Conservation (phyloP, 768 basidiomycete species). For the Clavulina sp. region DNA sequence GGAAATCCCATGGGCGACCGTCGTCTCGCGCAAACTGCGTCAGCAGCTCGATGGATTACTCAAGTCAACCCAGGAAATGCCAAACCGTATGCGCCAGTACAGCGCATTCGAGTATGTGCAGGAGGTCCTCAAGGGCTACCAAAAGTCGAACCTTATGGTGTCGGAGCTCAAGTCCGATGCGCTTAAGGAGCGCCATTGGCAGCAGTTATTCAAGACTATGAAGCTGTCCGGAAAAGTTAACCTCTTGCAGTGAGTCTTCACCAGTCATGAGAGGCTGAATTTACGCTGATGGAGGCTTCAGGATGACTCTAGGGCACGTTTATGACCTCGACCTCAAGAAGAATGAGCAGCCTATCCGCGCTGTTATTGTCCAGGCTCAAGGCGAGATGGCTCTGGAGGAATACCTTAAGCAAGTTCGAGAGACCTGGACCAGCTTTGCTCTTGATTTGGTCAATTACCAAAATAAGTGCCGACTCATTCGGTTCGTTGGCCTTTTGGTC, state of each 20-base stretch:
- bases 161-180: slow-evolving; percentile 94
- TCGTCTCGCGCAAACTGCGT: slow-evolving; percentile 87
- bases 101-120: slow-evolving; percentile 98
- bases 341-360: slow-evolving; percentile 82
- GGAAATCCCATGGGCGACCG: slow-evolving; percentile 78
- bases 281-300: slow-evolving; percentile 16
- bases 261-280: not conserved
- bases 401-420: slow-evolving; percentile 50
- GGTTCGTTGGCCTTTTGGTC: too few species aligned
- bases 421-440: slow-evolving; percentile 90
- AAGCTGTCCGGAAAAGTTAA: slow-evolving; percentile 57
- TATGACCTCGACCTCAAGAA: slow-evolving; percentile 92
- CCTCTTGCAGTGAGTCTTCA: slow-evolving; percentile 42
- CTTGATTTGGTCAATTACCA: slow-evolving; percentile 96
- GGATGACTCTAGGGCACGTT: slow-evolving; percentile 90
- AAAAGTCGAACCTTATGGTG: slow-evolving; percentile 83
- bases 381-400: slow-evolving; percentile 44
- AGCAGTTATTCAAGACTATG: slow-evolving; percentile 83
- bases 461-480: slow-evolving; percentile 92
- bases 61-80: slow-evolving; percentile 95
- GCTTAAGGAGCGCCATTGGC: slow-evolving; percentile 95
- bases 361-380: slow-evolving; percentile 91
- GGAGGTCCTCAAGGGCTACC: slow-evolving; percentile 63
- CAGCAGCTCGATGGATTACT: slow-evolving; percentile 86
- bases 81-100: slow-evolving; percentile 96